These are phyloP conservation scores for Sporothrix protearum DNA, from an alignment of 2,329 filamentous ascomycete species.

Conservation along the genomic window DNA sequence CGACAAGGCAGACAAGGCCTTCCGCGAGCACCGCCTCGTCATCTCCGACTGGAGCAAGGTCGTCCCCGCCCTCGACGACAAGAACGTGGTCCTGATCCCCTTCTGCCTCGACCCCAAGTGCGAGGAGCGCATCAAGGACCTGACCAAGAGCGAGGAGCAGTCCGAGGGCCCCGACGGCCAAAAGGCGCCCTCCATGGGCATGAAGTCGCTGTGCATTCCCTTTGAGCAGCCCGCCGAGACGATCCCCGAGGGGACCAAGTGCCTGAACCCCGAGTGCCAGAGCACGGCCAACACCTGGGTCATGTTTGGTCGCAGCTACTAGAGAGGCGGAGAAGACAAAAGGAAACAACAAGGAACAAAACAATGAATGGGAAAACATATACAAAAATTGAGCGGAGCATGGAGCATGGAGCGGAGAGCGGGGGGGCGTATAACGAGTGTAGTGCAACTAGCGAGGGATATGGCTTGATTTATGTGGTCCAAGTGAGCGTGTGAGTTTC, in stretches of 20 bases:
- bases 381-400: background rate
- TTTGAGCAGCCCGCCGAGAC: conserved; percentile 81
- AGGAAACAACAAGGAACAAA: background rate
- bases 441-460: background rate
- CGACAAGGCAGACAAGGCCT: conserved; percentile 70
- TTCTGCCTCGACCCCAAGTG: conserved; percentile 79
- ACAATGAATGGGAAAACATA: background rate
- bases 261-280: conserved; percentile 82
- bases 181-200: conserved; percentile 57
- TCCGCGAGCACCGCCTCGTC: conserved; percentile 73
- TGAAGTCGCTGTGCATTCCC: conserved; percentile 69
- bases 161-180: conserved; percentile 50
- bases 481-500: background rate
- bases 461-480: background rate
- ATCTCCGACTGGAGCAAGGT: conserved; percentile 90
- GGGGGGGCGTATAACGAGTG: background rate
- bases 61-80: conserved; percentile 80
- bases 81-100: conserved; percentile 90
- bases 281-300: conserved; percentile 78
- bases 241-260: conserved; percentile 77
- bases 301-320: conserved; percentile 81
- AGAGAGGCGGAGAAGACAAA: conserved; percentile 27
- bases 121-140: conserved; percentile 91
- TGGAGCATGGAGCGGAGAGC: background rate
- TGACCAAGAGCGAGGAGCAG: conserved; percentile 71